These are phyloP conservation scores for Cytospora schulzeri DNA, from an alignment of 2,329 filamentous ascomycete genomes.

Conservation along the genomic window DNA sequence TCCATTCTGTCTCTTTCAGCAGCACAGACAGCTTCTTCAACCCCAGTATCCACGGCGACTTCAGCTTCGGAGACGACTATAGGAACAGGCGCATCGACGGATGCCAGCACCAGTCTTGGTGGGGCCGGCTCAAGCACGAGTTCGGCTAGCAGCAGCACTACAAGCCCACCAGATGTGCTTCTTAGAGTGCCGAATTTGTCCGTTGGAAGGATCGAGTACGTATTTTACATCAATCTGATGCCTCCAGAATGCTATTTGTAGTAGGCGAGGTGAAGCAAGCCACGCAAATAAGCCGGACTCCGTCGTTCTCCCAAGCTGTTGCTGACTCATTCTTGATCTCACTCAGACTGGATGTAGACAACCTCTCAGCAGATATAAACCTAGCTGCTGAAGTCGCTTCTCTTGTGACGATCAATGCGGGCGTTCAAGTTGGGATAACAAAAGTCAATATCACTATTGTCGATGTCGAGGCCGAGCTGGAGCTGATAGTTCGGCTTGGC, in stretches of 20 bases:
- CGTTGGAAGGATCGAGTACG: constrained; percentile 57
- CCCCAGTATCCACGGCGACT: constrained; percentile 24
- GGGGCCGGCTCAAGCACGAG: constrained; percentile 31
- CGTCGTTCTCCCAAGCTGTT: background rate
- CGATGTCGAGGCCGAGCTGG: constrained; percentile 60
- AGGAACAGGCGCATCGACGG: constrained; percentile 22
- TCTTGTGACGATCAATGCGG: constrained; percentile 57
- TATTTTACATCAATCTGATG: no score
- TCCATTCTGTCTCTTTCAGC: constrained; percentile 35
- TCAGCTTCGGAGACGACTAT: constrained; percentile 17
- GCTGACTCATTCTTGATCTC: background rate
- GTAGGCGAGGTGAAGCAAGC: no score
- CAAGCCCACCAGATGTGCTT: constrained; percentile 55
- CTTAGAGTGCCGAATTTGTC: constrained; percentile 60
- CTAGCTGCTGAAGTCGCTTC: constrained; percentile 61
- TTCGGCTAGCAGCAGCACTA: constrained; percentile 30
- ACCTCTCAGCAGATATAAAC: constrained; percentile 61
- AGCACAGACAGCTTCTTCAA: constrained; percentile 39
- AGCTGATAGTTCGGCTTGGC: constrained; percentile 61
- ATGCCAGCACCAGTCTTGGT: constrained; percentile 30
- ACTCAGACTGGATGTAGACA: constrained; percentile 53
- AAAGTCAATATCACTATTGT: constrained; percentile 63
- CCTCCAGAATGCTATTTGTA: background rate
- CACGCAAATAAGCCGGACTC: no score
- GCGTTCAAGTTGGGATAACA: constrained; percentile 51